Base-by-base conservation (phyloP, 116 monocot genomes). In the Zostera marina region DNA sequence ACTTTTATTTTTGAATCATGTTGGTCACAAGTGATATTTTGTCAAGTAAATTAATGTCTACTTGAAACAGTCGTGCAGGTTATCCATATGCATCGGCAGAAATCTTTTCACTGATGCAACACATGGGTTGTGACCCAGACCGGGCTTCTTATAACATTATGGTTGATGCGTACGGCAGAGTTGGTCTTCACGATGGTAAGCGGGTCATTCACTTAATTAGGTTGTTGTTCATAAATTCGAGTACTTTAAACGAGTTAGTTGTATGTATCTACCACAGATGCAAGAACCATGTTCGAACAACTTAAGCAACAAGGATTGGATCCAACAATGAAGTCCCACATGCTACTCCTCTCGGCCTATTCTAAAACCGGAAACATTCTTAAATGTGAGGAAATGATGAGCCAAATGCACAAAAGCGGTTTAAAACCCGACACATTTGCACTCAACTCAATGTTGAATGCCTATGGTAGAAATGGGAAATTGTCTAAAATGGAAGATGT, bases 321-420 rank as follows among this genome's bases (percentile, higher is more conserved):
- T n/a, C 92, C 92, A 3, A 87, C 87, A 14, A 92, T 92, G 92
- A 92, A 92, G 65, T 92, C 92, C 22, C 81, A 92, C 72, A 92
- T 92, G 87, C 70, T 92, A 6, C 92, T 91, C 22, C 65, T 91
- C 19, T 86, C 91, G 1, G 85, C 91, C 44, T 82, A 91, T 61
- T 75, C 92, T 3, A 92, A 83, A 68, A 41, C 71, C 0, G 81
- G 87, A 21, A 81, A 92, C 72, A 78, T 87, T 41, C 69, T 76
- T 2, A 74, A 66, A 61, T 92, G 92, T 17, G 87, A 92, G 51
- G 80, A 80, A 3, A 69, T 92, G 61, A 69, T 92, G 63, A 87
- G 58, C 57, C 87, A 87, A 55, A 83, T 92, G 71, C 87, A 76
- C 65, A 80, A 92, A 60, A 78, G 78, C 0, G 92, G 92, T 9